Evolutionary conservation across 371 early-diverging fungal species (phyloP).

Genomic region (Sporodiniella umbellata): DNA sequence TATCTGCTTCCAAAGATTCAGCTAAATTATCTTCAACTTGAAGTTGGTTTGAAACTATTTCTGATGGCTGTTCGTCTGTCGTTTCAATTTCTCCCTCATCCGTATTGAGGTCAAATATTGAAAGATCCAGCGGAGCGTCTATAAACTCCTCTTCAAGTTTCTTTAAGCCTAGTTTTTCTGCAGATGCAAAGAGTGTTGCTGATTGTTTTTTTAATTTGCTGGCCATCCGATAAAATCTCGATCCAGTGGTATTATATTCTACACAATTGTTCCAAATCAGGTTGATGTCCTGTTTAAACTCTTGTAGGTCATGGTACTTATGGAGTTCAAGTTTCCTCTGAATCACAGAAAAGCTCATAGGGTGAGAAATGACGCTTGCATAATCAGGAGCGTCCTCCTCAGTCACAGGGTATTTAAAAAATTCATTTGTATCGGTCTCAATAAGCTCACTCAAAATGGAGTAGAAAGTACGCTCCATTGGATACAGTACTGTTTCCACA

Average conservation of each 20-base stretch:
- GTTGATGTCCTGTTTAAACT: conserved; percentile 53
- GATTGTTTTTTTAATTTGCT: conserved; percentile 4
- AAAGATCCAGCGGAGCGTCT: neutral
- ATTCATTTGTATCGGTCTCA: conserved; percentile 54
- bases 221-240: conserved; percentile 69
- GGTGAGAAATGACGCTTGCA: conserved; percentile 57
- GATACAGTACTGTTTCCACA: conserved; percentile 68
- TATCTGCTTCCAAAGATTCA: too few relatives aligned
- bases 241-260: conserved; percentile 71
- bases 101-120: conserved; percentile 8
- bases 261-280: conserved; percentile 75
- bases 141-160: conserved; percentile 2
- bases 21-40: too few relatives aligned
- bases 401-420: conserved; percentile 66
- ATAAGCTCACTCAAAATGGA: conserved; percentile 65
- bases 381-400: conserved; percentile 81
- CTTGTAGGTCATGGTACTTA: conserved; percentile 34
- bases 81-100: neutral
- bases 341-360: conserved; percentile 59
- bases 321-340: conserved; percentile 32
- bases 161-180: neutral
- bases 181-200: conserved; percentile 2
- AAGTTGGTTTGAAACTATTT: too few relatives aligned
- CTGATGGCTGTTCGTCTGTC: neutral
- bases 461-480: conserved; percentile 62